Evolutionary conservation across 805 yeast genomes (phyloP), one percentile per base, ranked within the genome.

Genomic region (Lachancea lanzarotensis): DNA sequence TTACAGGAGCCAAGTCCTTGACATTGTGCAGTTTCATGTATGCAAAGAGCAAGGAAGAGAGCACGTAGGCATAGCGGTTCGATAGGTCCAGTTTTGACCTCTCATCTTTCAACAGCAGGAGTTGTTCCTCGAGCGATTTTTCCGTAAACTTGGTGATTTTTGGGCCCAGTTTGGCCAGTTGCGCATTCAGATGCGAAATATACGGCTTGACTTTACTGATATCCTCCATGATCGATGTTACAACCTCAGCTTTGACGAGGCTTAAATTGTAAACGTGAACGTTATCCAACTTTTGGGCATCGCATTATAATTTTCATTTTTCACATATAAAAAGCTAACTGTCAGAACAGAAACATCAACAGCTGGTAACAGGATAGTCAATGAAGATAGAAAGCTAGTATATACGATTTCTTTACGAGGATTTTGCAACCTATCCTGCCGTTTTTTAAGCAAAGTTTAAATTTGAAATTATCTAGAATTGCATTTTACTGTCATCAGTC

Each of bases 1-100:
- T 78, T 17, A 88, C 75, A 2, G 82, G 80, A 5, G 48, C 34
- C 45, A 55, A 40, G 25, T 62, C 61, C 33, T 55, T 58, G 15
- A 51, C 52, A 19, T 49, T 47, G 16, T 52, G 41, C 9, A 63
- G 45, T 41, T 63, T 63, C 57, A 56, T 54, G 40, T 56, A 55
- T 1, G 59, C 49, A 41, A 62, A 63, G 46, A 61, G 47, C 35
- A 63, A 43, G 1, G 66, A 60, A 33, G 62, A 56, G 40, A 63
- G 45, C 1, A 60, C 48, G 42, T 63, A 63, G 2, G 60, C 54
- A 32, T 52, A 55, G 18, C 50, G 52, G 40, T 63, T 63, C 8
- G 58, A 42, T 2, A 59, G 45, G 2, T 57, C 57, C 35, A 63
- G 33, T 35, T 49, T 55, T 11, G 51, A 51, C 31, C 51, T 42